Evolutionary conservation across 1,284 basidiomycete genomes (phyloP), one percentile per base, ranked within the genome.

Genomic region (Ustilago xerochloae): DNA sequence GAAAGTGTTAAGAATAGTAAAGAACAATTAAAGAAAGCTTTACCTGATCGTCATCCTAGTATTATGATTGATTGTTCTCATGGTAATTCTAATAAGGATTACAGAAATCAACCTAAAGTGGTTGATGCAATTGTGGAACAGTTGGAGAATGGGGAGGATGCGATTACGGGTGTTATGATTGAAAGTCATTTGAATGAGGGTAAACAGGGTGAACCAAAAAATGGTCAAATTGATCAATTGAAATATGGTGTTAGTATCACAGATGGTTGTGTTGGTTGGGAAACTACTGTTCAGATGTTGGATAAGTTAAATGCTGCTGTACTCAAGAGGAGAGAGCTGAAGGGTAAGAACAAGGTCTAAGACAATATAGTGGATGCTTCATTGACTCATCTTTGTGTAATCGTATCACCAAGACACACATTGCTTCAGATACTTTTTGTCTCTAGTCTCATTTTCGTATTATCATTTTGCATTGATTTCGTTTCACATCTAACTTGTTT

Each of bases 121-220:
- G 85, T 95, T 53, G 89, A 89, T 54, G 86, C 89, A 80, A 89
- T 97, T 76, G 92, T 91, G 84, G 85, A 86, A 18, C 95, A 98
- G 86, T 89, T 98, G 60, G 87, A 85, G 10, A 88, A 88, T 8
- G 94, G 94, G 47, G 90, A 94, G 77, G 88, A 86, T 63, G 88
- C 89, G 59, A 93, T 98, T 85, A 94, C 92, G 2, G 95, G 96
- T 67, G 93, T 97, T 75, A 97, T 98, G 95, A 90, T 99, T 84
- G 96, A 99, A 87, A 92, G 90, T 38, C 92, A 97, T 85, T 90
- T 98, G 85, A 91, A 92, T 81, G 91, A 84, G 68, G 83, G 83
- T 57, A 82, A 83, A 68, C 83, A 84, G 71, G 67, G 76, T 46
- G 81, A 83, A 67, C 83, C 83, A 26, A 82, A 84, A 74, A 69